Percentiles rank a stretch among this genome's conserved stretches.
phyloP scores from a whole-genome alignment of 352 stramenopile genomes.

The Phytophthora chlamydospora region DNA sequence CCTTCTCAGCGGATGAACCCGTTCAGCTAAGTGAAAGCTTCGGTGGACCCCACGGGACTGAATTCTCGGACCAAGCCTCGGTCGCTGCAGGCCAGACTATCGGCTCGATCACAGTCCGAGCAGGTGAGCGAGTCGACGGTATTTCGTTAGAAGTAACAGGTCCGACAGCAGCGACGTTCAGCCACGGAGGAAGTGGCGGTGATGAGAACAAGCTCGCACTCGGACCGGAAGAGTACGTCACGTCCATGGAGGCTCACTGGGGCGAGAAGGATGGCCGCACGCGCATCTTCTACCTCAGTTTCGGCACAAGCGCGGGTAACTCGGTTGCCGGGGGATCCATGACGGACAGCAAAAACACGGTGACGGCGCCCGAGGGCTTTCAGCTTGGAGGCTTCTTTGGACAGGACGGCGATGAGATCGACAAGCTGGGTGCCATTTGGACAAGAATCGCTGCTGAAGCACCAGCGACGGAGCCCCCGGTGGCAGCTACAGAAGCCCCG shows the following conservation, averaged over 20 bases:
- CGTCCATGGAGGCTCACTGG: slow-evolving; percentile 37
- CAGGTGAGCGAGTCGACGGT: slow-evolving; percentile 20
- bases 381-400: slow-evolving; percentile 36
- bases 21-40: slow-evolving; percentile 31
- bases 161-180: slow-evolving; percentile 25
- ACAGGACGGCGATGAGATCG: slow-evolving; percentile 23
- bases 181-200: slow-evolving; percentile 29
- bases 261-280: slow-evolving; percentile 21
- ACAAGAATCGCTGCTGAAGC: slow-evolving; percentile 23
- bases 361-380: slow-evolving; percentile 31
- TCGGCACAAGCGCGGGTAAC: slow-evolving; percentile 29
- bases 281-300: slow-evolving; percentile 29
- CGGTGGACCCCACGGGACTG: slow-evolving; percentile 22
- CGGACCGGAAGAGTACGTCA: slow-evolving; percentile 20
- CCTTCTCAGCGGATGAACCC: slow-evolving; percentile 14
- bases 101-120: slow-evolving; percentile 25
- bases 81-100: slow-evolving; percentile 22
- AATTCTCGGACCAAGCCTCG: slow-evolving; percentile 29
- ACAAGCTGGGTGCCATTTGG: slow-evolving; percentile 34
- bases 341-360: slow-evolving; percentile 24
- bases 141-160: slow-evolving; percentile 22
- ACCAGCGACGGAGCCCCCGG: slow-evolving; percentile 8
- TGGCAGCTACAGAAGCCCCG: not conserved
- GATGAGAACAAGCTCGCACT: slow-evolving; percentile 11
- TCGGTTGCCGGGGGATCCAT: slow-evolving; percentile 13